phyloP scores from a whole-genome alignment of 164 flowering plant species.

The Akebia trifoliata region DNA sequence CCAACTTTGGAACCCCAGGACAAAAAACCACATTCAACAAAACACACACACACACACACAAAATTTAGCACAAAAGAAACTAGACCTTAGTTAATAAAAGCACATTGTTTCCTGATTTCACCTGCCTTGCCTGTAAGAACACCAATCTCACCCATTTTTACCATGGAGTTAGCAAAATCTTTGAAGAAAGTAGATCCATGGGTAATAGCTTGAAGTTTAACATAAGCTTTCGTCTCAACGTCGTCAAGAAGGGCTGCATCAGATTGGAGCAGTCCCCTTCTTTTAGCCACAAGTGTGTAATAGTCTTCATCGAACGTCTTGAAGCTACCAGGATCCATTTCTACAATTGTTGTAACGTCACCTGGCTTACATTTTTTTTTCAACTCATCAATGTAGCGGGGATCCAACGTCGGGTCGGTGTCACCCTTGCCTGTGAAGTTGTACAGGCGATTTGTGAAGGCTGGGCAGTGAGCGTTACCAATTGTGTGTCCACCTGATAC shows the following conservation, averaged over 20 bases:
- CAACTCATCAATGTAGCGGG: conserved; percentile 27
- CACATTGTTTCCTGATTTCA: conserved; percentile 44
- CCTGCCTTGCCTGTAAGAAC: conserved; percentile 44
- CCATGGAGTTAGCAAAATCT: conserved; percentile 54
- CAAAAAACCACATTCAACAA: no score
- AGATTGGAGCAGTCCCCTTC: conserved; percentile 46
- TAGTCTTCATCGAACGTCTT: conserved; percentile 41
- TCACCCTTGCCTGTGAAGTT: conserved; percentile 63
- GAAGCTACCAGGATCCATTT: conserved; percentile 67
- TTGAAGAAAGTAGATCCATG: conserved; percentile 23
- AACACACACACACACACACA: no score
- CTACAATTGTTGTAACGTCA: conserved; percentile 21
- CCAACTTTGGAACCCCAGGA: no score
- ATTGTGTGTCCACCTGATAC: conserved; percentile 56
- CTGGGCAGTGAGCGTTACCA: conserved; percentile 46
- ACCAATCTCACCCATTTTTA: conserved; percentile 44
- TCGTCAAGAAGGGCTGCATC: conserved; percentile 53
- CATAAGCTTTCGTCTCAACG: conserved; percentile 27
- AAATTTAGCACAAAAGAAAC: no score
- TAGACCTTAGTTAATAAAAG: conserved; percentile 24
- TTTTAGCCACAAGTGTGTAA: conserved; percentile 31
- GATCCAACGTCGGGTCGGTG: conserved; percentile 40
- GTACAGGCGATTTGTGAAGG: conserved; percentile 47
- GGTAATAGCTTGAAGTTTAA: conserved; percentile 19
- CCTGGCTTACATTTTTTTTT: conserved; percentile 32